These are phyloP conservation scores for Helenozyma baotianmanensis DNA, from an alignment of 805 yeast genomes.

Conservation along the genomic window DNA sequence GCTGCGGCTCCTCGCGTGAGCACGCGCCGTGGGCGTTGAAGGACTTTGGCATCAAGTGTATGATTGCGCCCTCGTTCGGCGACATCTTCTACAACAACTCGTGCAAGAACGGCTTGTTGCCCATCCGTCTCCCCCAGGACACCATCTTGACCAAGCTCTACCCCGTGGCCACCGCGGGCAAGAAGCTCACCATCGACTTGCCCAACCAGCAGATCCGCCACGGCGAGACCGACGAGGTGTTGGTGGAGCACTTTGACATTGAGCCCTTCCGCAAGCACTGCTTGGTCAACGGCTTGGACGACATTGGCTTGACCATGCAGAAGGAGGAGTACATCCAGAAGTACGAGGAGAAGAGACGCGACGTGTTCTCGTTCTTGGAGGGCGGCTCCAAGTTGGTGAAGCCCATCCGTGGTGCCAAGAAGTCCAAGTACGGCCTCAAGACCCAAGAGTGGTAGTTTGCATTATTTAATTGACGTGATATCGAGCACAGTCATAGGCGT, in stretches of 20 bases:
- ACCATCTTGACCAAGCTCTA: slow-evolving; percentile 65
- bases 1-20: slow-evolving; percentile 98
- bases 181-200: slow-evolving; percentile 71
- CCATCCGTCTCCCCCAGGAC: slow-evolving; percentile 84
- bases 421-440: slow-evolving; percentile 58
- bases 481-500: no score
- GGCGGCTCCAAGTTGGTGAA: slow-evolving; percentile 70
- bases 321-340: slow-evolving; percentile 71
- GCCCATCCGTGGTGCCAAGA: slow-evolving; percentile 67
- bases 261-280: slow-evolving; percentile 94
- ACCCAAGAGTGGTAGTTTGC: slow-evolving; percentile 71
- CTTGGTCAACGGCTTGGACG: slow-evolving; percentile 90
- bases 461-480: no score
- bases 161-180: slow-evolving; percentile 77
- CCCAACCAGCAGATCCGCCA: slow-evolving; percentile 78
- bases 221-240: slow-evolving; percentile 55
- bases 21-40: slow-evolving; percentile 99
- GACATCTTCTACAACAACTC: slow-evolving; percentile 98
- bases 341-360: slow-evolving; percentile 75
- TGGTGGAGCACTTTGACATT: slow-evolving; percentile 79
- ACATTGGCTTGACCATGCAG: slow-evolving; percentile 91
- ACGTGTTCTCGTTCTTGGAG: slow-evolving; percentile 85
- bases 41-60: slow-evolving; percentile 93
- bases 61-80: slow-evolving; percentile 97
- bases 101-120: slow-evolving; percentile 90